Evolutionary conservation across 306 rosid genomes (phyloP), one percentile per base, ranked within the genome.

Genomic region (Begonia masoniana): DNA sequence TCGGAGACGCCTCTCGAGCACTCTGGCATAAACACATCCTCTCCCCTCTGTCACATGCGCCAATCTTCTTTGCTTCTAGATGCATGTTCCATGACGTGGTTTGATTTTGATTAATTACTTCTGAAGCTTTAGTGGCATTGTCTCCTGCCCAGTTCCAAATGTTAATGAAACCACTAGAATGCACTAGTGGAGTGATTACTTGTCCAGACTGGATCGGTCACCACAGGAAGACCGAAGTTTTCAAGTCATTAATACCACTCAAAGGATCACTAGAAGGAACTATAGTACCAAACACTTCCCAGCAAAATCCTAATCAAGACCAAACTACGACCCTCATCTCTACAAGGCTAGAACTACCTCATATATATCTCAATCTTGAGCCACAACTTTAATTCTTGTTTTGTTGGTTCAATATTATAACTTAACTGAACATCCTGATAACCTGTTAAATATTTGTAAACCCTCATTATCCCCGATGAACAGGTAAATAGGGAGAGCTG

Each of bases 381-480:
- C 58, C 35, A 61, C 62, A 60, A 17, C 59, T 52, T 60, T 71
- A 11, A 39, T 54, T 69, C 64, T 70, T 66, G 57, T 55, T 66
- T 68, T 45, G 60, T 62, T 58, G 51, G 68, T 57, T 52, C 68
- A 68, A 51, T 78, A 60, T 66, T 54, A 48, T 57, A 56, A 52
- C 67, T 57, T 56, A 53, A 52, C 16, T 80, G 75, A 71, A 60
- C 61, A 17, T 67, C 66, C 23, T 52, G 65, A 69, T 56, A 43
- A 71, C 76, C 69, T 49, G 68, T 58, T 62, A 52, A 41, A 69
- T 52, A 52, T 55, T 65, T 60, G 58, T 58, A 6, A 47, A 48
- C 54, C 65, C 47, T 71, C 76, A 58, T 66, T 69, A 17, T 76
- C 75, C n/a, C 15, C 60, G 59, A 51, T 60, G 61, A 53, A 67